Conservation (phyloP, 2,329 filamentous ascomycete species). For the Hirsutella thompsonii region DNA sequence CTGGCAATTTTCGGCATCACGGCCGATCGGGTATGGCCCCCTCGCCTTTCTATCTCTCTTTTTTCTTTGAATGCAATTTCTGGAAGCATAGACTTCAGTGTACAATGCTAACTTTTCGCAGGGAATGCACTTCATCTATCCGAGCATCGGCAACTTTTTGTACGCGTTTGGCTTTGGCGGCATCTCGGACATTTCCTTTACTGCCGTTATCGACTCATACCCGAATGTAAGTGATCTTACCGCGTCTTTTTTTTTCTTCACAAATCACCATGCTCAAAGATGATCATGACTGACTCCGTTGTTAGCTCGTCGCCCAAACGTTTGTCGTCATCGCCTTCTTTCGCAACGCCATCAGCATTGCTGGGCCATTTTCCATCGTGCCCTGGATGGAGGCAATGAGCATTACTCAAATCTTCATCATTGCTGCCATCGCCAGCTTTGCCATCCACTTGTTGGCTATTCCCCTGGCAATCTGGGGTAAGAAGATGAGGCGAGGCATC, state of each 20-base stretch:
- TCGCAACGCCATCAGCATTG: conserved; percentile 17
- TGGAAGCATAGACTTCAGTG: neutral
- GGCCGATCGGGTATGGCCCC: conserved; percentile 15
- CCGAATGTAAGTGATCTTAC: conserved; percentile 4
- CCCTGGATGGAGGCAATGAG: conserved; percentile 19
- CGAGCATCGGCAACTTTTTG: conserved; percentile 20
- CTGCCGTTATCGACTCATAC: conserved; percentile 23
- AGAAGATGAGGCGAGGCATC: conserved; percentile 10
- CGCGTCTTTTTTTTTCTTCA: neutral
- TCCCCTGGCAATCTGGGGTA: conserved; percentile 19
- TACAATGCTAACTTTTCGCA: conserved; percentile 5
- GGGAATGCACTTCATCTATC: conserved; percentile 30
- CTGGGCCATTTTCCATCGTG: conserved; percentile 14
- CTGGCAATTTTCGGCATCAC: conserved; percentile 26
- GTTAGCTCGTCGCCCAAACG: conserved; percentile 7
- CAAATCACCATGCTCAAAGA: neutral
- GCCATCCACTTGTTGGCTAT: conserved; percentile 11
- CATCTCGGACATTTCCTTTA: conserved; percentile 22
- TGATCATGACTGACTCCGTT: neutral
- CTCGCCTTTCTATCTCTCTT: neutral
- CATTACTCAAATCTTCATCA: conserved; percentile 15
- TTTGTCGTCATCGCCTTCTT: conserved; percentile 19
- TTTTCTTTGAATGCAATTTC: no score
- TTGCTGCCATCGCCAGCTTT: conserved; percentile 11
- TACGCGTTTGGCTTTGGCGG: conserved; percentile 25